Evolutionary conservation across 768 basidiomycete species (phyloP), one percentile per base, ranked within the genome.

Genomic region (Lanmaoa rubissima): DNA sequence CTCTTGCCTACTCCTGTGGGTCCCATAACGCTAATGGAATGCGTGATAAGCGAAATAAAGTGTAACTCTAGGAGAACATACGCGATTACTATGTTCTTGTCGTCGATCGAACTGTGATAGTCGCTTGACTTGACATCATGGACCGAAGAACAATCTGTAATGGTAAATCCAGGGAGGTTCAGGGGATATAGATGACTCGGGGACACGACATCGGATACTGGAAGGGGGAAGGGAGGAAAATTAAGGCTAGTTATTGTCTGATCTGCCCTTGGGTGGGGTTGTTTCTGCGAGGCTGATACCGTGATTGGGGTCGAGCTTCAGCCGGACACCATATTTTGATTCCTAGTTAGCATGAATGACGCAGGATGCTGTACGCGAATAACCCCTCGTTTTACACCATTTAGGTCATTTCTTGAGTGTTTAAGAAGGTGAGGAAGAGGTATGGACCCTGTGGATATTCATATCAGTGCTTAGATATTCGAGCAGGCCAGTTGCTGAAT

Each of bases 41-140:
- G 17, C 1, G 6, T n/a, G 9, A 28, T 17, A 11, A 57, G 40
- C 17, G 12, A 42, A 19, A 42, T 31, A 9, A 32, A 48, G n/a
- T 11, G 3, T n/a, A 32, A 21, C 1, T 21, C 2, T 28, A 6
- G 5, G 24, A 49, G 44, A n/a, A 64, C 62, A 13, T 52, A 64
- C 62, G 59, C 62, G 5, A 64, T 58, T 19, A 64, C 36, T 52
- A 65, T 61, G 17, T 64, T 63, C 39, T 55, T 21, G 21, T 40
- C 39, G 28, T 41, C 13, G 17, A 57, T 31, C 17, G 24, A 14
- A 1, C 7, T 0, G 26, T 17, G 34, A 21, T n/a, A 3, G 28
- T 32, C n/a, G 8, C 2, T 44, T 16, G 49, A 28, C 4, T 5
- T 4, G 14, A 5, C 26, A 12, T 10, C 43, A 26, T 14, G 43